Evolutionary conservation across 306 rosid species (phyloP).

Genomic region (Prinsepia uniflora): DNA sequence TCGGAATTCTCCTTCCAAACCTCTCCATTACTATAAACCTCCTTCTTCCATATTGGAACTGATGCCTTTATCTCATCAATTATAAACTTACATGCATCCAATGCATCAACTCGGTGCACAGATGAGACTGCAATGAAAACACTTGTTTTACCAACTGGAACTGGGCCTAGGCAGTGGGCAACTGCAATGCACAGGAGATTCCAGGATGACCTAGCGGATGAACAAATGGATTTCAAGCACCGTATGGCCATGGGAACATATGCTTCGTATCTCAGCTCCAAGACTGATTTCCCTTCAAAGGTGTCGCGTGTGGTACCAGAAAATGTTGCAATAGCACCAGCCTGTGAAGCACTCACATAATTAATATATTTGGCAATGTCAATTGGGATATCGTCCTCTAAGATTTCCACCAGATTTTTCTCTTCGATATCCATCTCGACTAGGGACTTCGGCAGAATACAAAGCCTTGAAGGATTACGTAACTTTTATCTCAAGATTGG

Average conservation of each 20-base stretch:
- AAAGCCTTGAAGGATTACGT: not conserved
- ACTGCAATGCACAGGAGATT: constrained; percentile 71
- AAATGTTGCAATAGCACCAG: constrained; percentile 89
- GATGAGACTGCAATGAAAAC: constrained; percentile 68
- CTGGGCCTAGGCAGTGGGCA: constrained; percentile 75
- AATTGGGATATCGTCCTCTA: constrained; percentile 47
- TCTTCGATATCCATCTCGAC: constrained; percentile 61
- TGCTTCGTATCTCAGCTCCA: constrained; percentile 80
- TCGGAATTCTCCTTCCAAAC: constrained; percentile 92
- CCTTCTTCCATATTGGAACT: constrained; percentile 97
- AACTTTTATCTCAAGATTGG: not conserved
- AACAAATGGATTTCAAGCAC: constrained; percentile 59
- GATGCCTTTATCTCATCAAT: constrained; percentile 82
- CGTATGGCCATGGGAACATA: constrained; percentile 84
- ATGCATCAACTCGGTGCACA: constrained; percentile 71
- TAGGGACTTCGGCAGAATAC: not conserved
- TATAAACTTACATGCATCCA: constrained; percentile 72
- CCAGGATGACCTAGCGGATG: constrained; percentile 76
- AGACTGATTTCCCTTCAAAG: constrained; percentile 71
- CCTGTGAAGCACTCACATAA: constrained; percentile 70
- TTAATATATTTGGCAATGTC: constrained; percentile 61
- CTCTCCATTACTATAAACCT: constrained; percentile 85
- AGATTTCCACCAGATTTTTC: constrained; percentile 61
- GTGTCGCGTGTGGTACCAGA: constrained; percentile 71
- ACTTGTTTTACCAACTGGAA: constrained; percentile 75